Base-by-base conservation (phyloP, 139 green algal genomes). In the Coelastrella sp. region DNA sequence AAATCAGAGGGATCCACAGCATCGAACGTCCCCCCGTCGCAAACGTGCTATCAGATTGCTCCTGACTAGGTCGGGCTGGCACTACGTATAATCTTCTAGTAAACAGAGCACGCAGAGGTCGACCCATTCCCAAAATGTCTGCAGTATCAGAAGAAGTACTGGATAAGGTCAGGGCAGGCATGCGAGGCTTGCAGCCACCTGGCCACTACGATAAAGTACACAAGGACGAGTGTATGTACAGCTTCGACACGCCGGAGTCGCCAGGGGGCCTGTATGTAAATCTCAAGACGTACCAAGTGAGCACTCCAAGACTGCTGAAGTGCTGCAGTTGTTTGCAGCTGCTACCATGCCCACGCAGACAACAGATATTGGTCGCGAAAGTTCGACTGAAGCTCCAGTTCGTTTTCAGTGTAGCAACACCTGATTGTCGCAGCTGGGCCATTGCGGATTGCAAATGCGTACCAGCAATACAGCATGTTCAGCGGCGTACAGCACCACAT, bases 191-290 rank as follows among this genome's bases (percentile, higher is more conserved):
- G 20, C 86, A 89, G 47, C 22, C 89, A 4, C 90, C 95, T 6
- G 22, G 22, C 5, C 86, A 94, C 54, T 93, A 90, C 56, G 95
- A 97, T 83, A 94, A 95, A 80, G 97, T 99, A 4, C 97, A 96
- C 92, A 99, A 99, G 90, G 96, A 98, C 60, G 97, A 99, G 92
- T 99, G 97, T 92, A 96, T 96, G 87, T 98, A 97, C 87, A 96
- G 92, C 80, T 99, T 98, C 90, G 97, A 97, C 56, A 96, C 93
- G 0, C 93, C 95, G 5, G 88, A 97, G 76, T 97, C 96, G 0
- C 90, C 92, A 4, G 95, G 94, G 0, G 97, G 97, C 0, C 92
- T 99, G 4, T 99, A 96, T 94, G 91, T 99, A 81, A 99, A 98
- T 93, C 92, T 99, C 16, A 92, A 88, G n/a, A 97, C 89, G 5